Percentiles rank a stretch among this genome's conserved stretches.
These are phyloP conservation scores for Gorgonomyces haynaldii DNA, from an alignment of 192 early-diverging fungal species.

Conservation along the genomic window DNA sequence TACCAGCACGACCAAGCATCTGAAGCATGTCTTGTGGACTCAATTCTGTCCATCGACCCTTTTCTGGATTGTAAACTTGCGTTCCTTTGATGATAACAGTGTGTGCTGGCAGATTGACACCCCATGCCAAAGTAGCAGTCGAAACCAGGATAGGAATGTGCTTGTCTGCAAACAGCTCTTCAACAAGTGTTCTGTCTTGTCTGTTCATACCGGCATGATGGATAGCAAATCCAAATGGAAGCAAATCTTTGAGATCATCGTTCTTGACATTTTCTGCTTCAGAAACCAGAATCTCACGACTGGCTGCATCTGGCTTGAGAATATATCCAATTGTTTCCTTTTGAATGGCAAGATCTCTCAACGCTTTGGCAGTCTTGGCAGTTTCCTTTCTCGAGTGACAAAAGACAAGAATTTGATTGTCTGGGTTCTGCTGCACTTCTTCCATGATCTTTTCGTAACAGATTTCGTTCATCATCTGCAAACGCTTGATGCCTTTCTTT, in stretches of 20 bases:
- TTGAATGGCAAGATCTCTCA: slow-evolving; percentile 88
- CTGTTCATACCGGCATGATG: slow-evolving; percentile 96
- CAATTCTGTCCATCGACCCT: slow-evolving; percentile 90
- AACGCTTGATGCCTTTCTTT: slow-evolving; percentile 86
- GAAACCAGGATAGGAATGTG: slow-evolving; percentile 88
- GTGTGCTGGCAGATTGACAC: slow-evolving; percentile 97
- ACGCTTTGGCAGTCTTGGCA: slow-evolving; percentile 81
- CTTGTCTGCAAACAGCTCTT: slow-evolving; percentile 84
- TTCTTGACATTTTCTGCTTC: slow-evolving; percentile 76
- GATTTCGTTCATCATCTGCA: slow-evolving; percentile 95
- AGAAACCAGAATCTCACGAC: slow-evolving; percentile 69
- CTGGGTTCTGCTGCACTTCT: slow-evolving; percentile 55
- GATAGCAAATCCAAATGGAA: slow-evolving; percentile 90
- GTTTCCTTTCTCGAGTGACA: slow-evolving; percentile 98
- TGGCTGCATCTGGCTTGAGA: slow-evolving; percentile 66
- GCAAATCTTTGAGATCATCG: slow-evolving; percentile 70
- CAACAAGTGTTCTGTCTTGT: slow-evolving; percentile 81
- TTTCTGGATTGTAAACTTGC: slow-evolving; percentile 92
- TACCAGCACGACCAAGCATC: slow-evolving; percentile 95
- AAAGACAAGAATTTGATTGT: slow-evolving; percentile 87
- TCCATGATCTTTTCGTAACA: slow-evolving; percentile 89
- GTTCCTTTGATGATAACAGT: slow-evolving; percentile 98
- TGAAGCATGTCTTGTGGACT: slow-evolving; percentile 95
- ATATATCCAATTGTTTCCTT: slow-evolving; percentile 76
- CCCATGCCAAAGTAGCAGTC: slow-evolving; percentile 97